Evolutionary conservation across 805 yeast species (phyloP), one percentile per base, ranked within the genome.

Genomic region (Candida patagonica): DNA sequence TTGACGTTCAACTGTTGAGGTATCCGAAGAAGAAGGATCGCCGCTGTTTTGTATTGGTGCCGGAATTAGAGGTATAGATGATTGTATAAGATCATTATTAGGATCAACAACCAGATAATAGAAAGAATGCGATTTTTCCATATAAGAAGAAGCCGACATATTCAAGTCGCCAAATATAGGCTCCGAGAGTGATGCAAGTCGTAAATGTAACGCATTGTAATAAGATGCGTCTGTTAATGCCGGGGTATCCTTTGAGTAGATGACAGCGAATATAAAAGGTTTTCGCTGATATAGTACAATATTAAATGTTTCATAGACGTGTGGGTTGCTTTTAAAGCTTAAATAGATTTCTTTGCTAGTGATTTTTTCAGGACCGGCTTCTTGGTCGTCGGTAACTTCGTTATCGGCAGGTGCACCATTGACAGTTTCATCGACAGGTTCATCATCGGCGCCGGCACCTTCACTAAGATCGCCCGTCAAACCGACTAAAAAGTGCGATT

Each of bases 141-240:
- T 35, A 22, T 25, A 25, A 6, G 29, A 6, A 6, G 37, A 7
- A 22, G 21, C 27, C 10, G 23, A 33, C 23, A 21, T 37, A 12
- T 27, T 38, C 30, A 51, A 25, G 20, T 53, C 57, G 3, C 46
- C 20, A 37, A 34, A 42, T 15, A 53, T 36, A 2, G 57, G 54
- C 30, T 53, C 57, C 3, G 47, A 37, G 25, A 53, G 31, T 3
- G 57, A 45, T 5, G 54, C 55, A 24, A 53, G 42, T 15, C 48
- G 46, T 5, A 45, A 42, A 40, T 53, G 53, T n/a, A 53, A 42
- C 2, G 42, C 35, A 6, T 38, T 22, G 41, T 49, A 53, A 29
- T 38, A 31, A 15, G 20, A 16, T 12, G 37, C 15, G 23, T 27
- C 26, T 8, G 23, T 10, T 12, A 49, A 42, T 5, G n/a, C 10